Conservation (phyloP, 2,329 filamentous ascomycete species). For the Didymella sp. region DNA sequence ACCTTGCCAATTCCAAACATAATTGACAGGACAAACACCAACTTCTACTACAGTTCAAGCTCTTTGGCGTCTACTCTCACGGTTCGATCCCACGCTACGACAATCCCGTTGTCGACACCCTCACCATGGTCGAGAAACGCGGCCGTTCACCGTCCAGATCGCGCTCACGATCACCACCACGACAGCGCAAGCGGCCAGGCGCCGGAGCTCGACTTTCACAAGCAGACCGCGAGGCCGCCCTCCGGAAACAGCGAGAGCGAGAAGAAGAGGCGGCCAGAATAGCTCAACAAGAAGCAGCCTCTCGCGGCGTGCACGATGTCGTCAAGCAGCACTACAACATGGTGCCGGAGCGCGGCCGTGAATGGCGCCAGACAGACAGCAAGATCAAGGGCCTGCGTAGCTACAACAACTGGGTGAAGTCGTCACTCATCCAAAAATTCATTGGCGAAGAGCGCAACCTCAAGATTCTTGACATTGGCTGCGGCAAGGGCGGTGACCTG, state of each 20-base stretch:
- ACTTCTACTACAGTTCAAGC: too few species aligned
- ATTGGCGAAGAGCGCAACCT: constrained; percentile 62
- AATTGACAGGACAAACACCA: too few species aligned
- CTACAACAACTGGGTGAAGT: constrained; percentile 99
- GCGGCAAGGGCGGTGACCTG: constrained; percentile 94
- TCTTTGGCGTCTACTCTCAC: too few species aligned
- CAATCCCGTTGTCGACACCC: not conserved
- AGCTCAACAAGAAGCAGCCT: constrained; percentile 44
- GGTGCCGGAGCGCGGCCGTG: constrained; percentile 88
- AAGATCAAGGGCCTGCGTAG: constrained; percentile 92
- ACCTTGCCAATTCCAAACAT: too few species aligned
- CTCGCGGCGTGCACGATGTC: constrained; percentile 77
- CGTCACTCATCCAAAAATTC: constrained; percentile 95
- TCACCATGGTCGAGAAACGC: constrained; percentile 34
- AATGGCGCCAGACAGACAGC: constrained; percentile 93
- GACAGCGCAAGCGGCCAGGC: constrained; percentile 69
- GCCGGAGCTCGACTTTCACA: constrained; percentile 66
- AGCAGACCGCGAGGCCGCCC: constrained; percentile 71
- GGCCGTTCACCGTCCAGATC: constrained; percentile 44
- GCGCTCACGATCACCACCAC: constrained; percentile 56
- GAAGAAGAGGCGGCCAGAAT: constrained; percentile 59
- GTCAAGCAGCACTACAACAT: constrained; percentile 96
- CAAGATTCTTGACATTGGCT: constrained; percentile 90
- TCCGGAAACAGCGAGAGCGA: constrained; percentile 56
- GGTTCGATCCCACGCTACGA: not conserved